Evolutionary conservation across 768 basidiomycete genomes (phyloP).

Genomic region (Lyophyllum decastes): DNA sequence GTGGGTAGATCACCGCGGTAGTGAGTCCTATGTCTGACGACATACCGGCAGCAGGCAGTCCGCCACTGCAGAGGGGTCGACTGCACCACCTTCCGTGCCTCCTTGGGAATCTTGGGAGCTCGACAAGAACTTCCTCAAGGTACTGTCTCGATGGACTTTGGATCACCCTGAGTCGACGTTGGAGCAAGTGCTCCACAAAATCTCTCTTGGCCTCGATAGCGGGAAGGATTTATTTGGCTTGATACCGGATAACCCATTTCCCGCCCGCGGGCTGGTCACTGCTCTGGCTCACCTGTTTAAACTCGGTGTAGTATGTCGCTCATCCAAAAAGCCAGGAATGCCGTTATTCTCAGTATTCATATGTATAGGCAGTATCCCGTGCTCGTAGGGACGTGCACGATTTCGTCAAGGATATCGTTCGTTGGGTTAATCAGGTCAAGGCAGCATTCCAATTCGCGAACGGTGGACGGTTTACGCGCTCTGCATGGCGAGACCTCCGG

Average conservation of each 20-base stretch:
- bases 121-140: too few relatives aligned
- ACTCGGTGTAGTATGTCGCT: neutral
- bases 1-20: too few relatives aligned
- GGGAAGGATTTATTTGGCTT: slow-evolving; percentile 10
- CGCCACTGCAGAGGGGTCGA: too few relatives aligned
- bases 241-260: slow-evolving; percentile 17
- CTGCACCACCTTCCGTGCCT: too few relatives aligned
- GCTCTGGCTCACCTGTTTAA: slow-evolving; percentile 13
- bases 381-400: neutral
- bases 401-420: slow-evolving; percentile 4
- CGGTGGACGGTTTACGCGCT: neutral
- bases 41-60: too few relatives aligned
- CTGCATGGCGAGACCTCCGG: slow-evolving; percentile 7
- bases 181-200: too few relatives aligned
- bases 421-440: slow-evolving; percentile 1
- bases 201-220: too few relatives aligned
- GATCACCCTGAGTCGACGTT: too few relatives aligned
- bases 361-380: neutral
- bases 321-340: neutral
- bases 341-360: neutral
- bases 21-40: too few relatives aligned
- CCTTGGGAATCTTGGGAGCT: too few relatives aligned
- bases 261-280: slow-evolving; percentile 16
- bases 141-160: too few relatives aligned
- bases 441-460: neutral